Conservation (phyloP, 805 yeast species). For the Maudiozyma pseudohumilis region DNA sequence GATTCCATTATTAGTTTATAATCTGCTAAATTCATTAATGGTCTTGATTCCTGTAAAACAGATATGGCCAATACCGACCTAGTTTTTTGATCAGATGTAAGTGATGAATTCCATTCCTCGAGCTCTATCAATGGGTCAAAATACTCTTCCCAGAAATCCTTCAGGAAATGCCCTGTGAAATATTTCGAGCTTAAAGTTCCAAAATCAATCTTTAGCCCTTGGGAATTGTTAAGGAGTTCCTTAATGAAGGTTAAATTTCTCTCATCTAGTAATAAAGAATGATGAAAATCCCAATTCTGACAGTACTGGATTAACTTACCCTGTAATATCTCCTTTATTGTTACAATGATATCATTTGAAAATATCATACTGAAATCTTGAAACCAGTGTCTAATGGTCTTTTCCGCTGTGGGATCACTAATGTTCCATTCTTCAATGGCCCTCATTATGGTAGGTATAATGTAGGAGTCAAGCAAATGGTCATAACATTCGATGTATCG, state of each 20-base stretch:
- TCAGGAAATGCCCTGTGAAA: constrained; percentile 12
- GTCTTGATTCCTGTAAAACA: constrained; percentile 8
- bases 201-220: constrained; percentile 8
- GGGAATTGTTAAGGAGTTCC: constrained; percentile 5
- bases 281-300: neutral
- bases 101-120: constrained; percentile 13
- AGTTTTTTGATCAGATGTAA: too few relatives aligned
- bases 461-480: constrained; percentile 22
- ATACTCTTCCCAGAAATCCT: constrained; percentile 19
- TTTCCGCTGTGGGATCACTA: neutral
- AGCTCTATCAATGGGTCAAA: constrained; percentile 19
- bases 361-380: constrained; percentile 13
- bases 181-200: constrained; percentile 5
- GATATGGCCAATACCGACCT: constrained; percentile 6
- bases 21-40: constrained; percentile 7
- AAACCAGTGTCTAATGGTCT: constrained; percentile 12
- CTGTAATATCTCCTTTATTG: neutral
- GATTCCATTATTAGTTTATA: constrained; percentile 8
- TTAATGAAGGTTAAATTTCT: constrained; percentile 7
- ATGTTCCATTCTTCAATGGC: constrained; percentile 32
- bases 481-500: constrained; percentile 15
- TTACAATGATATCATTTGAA: constrained; percentile 1
- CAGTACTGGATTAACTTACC: neutral
- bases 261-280: neutral
- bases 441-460: constrained; percentile 32